Evolutionary conservation across 148 eudicot species (phyloP).

Genomic region (Chenopodium berlandieri): DNA sequence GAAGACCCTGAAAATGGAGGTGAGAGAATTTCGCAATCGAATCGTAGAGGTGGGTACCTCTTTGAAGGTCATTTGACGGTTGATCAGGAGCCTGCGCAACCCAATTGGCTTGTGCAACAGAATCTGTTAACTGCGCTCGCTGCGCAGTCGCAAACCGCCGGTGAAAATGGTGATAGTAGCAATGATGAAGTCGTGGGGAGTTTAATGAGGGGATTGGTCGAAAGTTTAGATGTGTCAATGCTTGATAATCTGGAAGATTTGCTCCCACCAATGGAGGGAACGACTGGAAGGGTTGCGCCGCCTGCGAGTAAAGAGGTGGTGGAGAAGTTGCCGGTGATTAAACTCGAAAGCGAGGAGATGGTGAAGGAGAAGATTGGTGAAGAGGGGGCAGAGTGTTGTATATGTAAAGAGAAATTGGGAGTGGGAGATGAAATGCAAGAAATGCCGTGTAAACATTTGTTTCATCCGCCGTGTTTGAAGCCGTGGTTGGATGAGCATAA

Average conservation of each 20-base stretch:
- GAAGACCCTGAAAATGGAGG: not conserved
- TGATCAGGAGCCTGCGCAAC: constrained; percentile 86
- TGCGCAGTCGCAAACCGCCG: constrained; percentile 36
- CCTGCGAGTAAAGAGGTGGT: constrained; percentile 93
- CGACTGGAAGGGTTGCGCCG: constrained; percentile 45
- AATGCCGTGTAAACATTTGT: constrained; percentile 82
- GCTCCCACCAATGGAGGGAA: constrained; percentile 38
- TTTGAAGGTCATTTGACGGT: constrained; percentile 96
- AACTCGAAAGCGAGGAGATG: constrained; percentile 43
- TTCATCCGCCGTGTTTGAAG: constrained; percentile 88
- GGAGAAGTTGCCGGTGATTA: constrained; percentile 69
- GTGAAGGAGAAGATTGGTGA: constrained; percentile 46
- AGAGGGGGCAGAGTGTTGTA: constrained; percentile 73
- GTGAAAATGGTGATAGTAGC: constrained; percentile 2
- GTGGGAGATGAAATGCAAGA: constrained; percentile 82
- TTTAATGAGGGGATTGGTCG: constrained; percentile 52
- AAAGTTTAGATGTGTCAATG: constrained; percentile 47
- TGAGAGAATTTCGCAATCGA: not conserved
- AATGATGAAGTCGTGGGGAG: constrained; percentile 26
- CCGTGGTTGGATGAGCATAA: constrained; percentile 98
- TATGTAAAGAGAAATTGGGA: constrained; percentile 78
- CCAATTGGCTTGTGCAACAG: constrained; percentile 71
- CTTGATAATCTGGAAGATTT: constrained; percentile 23
- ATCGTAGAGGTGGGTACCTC: constrained; percentile 43
- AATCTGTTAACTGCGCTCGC: constrained; percentile 58